Conservation (phyloP, 2,329 filamentous ascomycete genomes). For the Xylariaceae sp. region DNA sequence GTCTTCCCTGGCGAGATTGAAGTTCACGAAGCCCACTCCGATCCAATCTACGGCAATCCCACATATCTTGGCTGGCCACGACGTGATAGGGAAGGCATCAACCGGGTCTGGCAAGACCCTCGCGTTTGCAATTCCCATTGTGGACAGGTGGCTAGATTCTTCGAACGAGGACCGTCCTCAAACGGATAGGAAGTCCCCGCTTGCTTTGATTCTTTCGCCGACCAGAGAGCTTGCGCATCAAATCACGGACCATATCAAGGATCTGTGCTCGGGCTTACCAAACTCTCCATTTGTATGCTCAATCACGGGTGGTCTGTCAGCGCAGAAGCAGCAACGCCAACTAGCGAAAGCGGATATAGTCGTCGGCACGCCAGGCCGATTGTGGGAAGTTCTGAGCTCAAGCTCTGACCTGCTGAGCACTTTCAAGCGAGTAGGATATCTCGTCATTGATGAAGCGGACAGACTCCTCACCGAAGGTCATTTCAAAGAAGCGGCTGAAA, state of each 20-base stretch:
- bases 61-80: constrained; percentile 71
- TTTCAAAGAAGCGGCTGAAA: constrained; percentile 89
- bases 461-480: constrained; percentile 84
- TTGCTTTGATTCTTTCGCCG: constrained; percentile 79
- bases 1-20: constrained; percentile 67
- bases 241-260: constrained; percentile 72
- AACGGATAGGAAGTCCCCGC: constrained; percentile 39
- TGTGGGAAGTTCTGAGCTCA: constrained; percentile 88
- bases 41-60: constrained; percentile 81
- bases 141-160: constrained; percentile 66
- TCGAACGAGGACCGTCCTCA: constrained; percentile 29
- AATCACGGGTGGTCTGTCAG: constrained; percentile 82
- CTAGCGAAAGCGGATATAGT: constrained; percentile 81
- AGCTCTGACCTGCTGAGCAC: constrained; percentile 61
- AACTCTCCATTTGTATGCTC: constrained; percentile 70
- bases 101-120: constrained; percentile 96
- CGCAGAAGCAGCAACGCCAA: constrained; percentile 90
- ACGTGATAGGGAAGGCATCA: constrained; percentile 91
- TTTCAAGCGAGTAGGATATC: constrained; percentile 67
- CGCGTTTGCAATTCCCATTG: constrained; percentile 87
- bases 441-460: constrained; percentile 93
- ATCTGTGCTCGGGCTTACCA: constrained; percentile 57
- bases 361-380: constrained; percentile 82
- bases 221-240: constrained; percentile 93
- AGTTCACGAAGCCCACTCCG: constrained; percentile 70